phyloP scores from a whole-genome alignment of 805 yeast genomes.

The Blastobotrys muscicola region DNA sequence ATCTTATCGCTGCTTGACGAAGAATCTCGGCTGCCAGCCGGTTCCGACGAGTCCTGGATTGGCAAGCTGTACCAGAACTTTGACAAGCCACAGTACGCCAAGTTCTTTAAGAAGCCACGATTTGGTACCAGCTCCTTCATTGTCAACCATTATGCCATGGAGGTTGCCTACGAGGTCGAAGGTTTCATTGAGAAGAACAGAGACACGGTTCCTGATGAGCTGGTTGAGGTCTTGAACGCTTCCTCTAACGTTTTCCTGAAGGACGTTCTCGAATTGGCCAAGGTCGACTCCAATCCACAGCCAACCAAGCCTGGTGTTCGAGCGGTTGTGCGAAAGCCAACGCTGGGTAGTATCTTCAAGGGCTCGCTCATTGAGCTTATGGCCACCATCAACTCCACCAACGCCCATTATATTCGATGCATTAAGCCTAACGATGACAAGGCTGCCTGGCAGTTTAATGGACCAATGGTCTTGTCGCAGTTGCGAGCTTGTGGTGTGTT shows the following conservation, averaged over 20 bases:
- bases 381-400: conserved; percentile 87
- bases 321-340: conserved; percentile 65
- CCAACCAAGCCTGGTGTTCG: conserved; percentile 31
- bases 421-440: conserved; percentile 93
- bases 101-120: conserved; percentile 84
- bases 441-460: conserved; percentile 92
- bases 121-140: conserved; percentile 87
- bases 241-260: conserved; percentile 58
- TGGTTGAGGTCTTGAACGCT: conserved; percentile 69
- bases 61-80: conserved; percentile 81
- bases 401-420: conserved; percentile 94
- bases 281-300: conserved; percentile 36
- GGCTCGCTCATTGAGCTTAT: conserved; percentile 85
- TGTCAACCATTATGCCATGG: conserved; percentile 89
- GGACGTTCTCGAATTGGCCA: conserved; percentile 48
- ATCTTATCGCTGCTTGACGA: conserved; percentile 83
- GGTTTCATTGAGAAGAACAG: conserved; percentile 96
- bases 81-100: conserved; percentile 64
- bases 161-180: conserved; percentile 82
- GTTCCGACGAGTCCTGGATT: conserved; percentile 86
- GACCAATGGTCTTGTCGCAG: conserved; percentile 90
- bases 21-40: conserved; percentile 90
- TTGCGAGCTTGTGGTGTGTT: conserved; percentile 97
- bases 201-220: conserved; percentile 96
- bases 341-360: conserved; percentile 90